Conservation (phyloP, 257 asterid genomes). For the Cruciata laevipes region DNA sequence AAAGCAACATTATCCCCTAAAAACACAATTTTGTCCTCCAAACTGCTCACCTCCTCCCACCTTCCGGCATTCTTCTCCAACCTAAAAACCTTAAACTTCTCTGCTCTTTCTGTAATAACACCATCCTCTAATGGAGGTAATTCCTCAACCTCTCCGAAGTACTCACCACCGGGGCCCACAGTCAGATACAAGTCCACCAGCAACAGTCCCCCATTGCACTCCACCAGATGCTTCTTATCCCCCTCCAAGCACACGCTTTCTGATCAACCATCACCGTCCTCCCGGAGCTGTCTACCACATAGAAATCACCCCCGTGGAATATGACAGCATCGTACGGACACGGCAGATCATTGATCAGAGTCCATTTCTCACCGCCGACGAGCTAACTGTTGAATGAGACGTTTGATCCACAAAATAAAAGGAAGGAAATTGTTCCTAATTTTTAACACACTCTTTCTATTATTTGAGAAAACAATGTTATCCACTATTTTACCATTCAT, state of each 20-base stretch:
- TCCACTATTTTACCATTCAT: too few species aligned
- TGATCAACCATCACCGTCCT: constrained; percentile 42
- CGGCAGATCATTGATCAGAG: constrained; percentile 42
- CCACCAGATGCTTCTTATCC: constrained; percentile 81
- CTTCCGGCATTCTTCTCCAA: constrained; percentile 39
- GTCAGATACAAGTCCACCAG: constrained; percentile 65
- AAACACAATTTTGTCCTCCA: constrained; percentile 67
- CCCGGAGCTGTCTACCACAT: constrained; percentile 69
- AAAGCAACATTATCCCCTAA: constrained; percentile 74
- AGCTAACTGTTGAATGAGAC: too few species aligned
- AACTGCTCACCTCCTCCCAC: constrained; percentile 54
- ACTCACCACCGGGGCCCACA: constrained; percentile 52
- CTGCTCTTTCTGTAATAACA: constrained; percentile 59
- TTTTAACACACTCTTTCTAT: too few species aligned
- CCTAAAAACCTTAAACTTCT: constrained; percentile 68
- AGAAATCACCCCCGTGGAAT: constrained; percentile 39
- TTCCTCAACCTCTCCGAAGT: constrained; percentile 45
- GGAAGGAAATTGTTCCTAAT: too few species aligned
- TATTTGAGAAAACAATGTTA: too few species aligned
- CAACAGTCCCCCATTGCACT: constrained; percentile 50
- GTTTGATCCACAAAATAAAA: too few species aligned
- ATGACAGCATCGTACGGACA: constrained; percentile 75
- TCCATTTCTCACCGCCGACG: constrained; percentile 70
- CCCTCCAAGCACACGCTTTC: constrained; percentile 48
- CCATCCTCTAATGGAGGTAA: constrained; percentile 40